Base-by-base conservation (phyloP, 1,139 yeast species). In the Geotrichum reessii region DNA sequence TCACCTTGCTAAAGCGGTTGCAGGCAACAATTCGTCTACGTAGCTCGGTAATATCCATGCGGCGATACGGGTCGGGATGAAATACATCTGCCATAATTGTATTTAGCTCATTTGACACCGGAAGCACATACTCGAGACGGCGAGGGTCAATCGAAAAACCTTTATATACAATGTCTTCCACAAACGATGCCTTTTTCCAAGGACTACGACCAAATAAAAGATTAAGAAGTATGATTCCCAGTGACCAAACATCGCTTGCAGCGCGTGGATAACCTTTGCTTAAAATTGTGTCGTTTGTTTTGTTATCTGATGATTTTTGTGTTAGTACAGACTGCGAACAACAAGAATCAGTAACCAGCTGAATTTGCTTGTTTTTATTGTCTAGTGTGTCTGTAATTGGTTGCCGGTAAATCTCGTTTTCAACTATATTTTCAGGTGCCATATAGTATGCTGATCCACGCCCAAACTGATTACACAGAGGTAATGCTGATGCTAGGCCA, bases 401-500 rank as follows among this genome's bases (percentile, higher is more conserved):
- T 9, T 24, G 4, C n/a, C 2, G 21, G 40, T 58, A 55, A 4
- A 24, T 25, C 4, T 51, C 21, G 31, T 58, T 58, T 25, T 40
- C 49, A 11, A 55, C 56, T 42, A 58, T 52, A 17, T 47, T 72
- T 50, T 90, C 97, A 6, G 97, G 97, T 0, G 96, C 88, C 97
- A 91, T 91, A 74, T 91, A 91, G 71, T 87, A 91, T 37, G 89
- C 81, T 4, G 95, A 86, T 0, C 97, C 97, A 61, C 96, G 81
- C 63, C 96, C 90, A 48, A 85, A 83, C 63, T 88, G 82, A 59
- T 85, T 81, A 27, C 52, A 46, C 5, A 57, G 8, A 12, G 56
- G 54, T n/a, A 57, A 53, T 6, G 55, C 50, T 37, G 57, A 53
- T 17, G 96, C 90, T 27, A 91, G 77, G 1, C 97, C 97, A 67